phyloP scores from a whole-genome alignment of 192 early-diverging fungal genomes.

The Dimargaris xerosporica region DNA sequence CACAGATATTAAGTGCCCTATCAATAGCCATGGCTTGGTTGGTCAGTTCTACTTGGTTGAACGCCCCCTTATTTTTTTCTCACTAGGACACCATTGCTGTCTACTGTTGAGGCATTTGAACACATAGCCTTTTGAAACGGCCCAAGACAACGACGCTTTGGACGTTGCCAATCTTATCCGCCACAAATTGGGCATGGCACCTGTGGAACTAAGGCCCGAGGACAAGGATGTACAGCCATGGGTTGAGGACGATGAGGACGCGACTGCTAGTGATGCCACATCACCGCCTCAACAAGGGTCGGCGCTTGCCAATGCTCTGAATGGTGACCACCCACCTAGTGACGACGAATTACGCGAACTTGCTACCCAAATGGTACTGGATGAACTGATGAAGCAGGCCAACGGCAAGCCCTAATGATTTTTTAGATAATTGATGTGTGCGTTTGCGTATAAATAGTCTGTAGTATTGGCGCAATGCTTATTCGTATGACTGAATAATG shows the following conservation, averaged over 20 bases:
- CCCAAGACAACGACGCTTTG: slow-evolving; percentile 43
- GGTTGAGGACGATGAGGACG: slow-evolving; percentile 21
- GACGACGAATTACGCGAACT: slow-evolving; percentile 43
- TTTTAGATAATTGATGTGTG: no score
- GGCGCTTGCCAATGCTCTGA: slow-evolving; percentile 40
- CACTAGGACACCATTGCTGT: not conserved
- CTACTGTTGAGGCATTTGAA: not conserved
- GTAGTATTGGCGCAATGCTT: no score
- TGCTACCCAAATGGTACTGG: slow-evolving; percentile 31
- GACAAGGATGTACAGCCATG: slow-evolving; percentile 17
- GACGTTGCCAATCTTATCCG: slow-evolving; percentile 49
- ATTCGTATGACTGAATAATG: no score
- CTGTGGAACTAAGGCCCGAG: slow-evolving; percentile 23
- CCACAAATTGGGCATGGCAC: slow-evolving; percentile 32
- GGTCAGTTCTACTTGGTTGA: not conserved
- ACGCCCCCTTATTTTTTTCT: not conserved
- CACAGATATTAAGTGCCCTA: not conserved
- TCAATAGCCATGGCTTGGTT: slow-evolving; percentile 18
- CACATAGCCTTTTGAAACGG: slow-evolving; percentile 29
- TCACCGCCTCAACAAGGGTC: slow-evolving; percentile 18
- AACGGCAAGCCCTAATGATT: no score
- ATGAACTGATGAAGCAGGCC: no score
- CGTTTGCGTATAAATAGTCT: no score
- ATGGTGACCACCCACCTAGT: slow-evolving; percentile 29
- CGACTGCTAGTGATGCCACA: slow-evolving; percentile 14